Evolutionary conservation across 2,329 filamentous ascomycete genomes (phyloP).

Genomic region (Penicillium sp.): DNA sequence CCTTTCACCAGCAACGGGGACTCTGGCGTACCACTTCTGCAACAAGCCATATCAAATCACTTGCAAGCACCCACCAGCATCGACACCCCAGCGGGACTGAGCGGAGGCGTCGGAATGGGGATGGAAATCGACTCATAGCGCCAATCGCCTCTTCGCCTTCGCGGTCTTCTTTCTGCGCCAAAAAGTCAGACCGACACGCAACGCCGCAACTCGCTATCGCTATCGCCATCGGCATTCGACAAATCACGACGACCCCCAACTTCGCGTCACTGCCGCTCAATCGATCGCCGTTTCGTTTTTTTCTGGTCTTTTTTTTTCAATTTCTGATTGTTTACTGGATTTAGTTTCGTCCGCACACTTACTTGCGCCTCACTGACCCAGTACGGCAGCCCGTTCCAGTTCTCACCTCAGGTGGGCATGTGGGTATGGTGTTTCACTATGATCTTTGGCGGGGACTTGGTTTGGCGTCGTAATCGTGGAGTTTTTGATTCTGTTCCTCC

Average conservation of each 20-base stretch:
- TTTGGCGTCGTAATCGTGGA: conserved; percentile 18
- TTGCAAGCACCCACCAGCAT: conserved; percentile 19
- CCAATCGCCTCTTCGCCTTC: not conserved
- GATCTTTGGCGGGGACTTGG: conserved; percentile 9
- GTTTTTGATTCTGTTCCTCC: conserved; percentile 9
- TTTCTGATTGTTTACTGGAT: conserved; percentile 18
- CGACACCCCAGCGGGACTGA: conserved; percentile 25
- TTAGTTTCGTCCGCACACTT: conserved; percentile 14
- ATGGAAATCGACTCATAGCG: conserved; percentile 43
- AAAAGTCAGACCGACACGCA: conserved; percentile 1
- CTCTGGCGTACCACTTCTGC: conserved; percentile 33
- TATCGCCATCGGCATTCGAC: conserved; percentile 1
- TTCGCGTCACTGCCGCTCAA: conserved; percentile 1
- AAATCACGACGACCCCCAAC: not conserved
- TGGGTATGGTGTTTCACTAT: conserved; percentile 14
- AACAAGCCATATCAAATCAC: conserved; percentile 30
- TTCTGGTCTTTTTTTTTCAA: conserved; percentile 5
- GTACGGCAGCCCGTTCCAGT: conserved; percentile 18
- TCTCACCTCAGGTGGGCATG: conserved; percentile 15
- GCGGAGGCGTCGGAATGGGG: conserved; percentile 34
- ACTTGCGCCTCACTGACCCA: conserved; percentile 21
- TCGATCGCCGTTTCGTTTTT: conserved; percentile 7
- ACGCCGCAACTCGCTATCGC: conserved; percentile 2
- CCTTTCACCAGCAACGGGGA: conserved; percentile 24
- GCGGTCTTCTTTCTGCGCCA: not conserved